Base-by-base conservation (phyloP, 805 yeast species). In the Yarrowia sp. region DNA sequence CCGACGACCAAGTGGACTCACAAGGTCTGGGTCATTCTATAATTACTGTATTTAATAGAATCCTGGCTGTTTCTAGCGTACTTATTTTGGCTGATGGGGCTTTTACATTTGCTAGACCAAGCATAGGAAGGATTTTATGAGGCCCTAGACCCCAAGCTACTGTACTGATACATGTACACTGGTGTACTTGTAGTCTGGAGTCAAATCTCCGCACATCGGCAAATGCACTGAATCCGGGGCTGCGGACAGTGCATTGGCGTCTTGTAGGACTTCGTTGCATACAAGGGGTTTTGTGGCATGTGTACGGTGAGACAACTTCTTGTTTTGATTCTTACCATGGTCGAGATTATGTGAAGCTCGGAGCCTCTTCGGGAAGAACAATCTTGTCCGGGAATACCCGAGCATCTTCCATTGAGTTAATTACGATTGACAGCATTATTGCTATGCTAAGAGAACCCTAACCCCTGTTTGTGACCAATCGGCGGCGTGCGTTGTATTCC, bases 151-250 rank as follows among this genome's bases (percentile, higher is more conserved):
- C 28, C 3, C 28, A 22, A 22, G 28, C 28, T 22, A 22, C 28
- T 14, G 4, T 42, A 42, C 13, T 14, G 10, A 17, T 13, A 3
- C 35, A 43, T 4, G 28, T 43, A 31, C 9, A 14, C 7, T 18
- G n/a, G n/a, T n/a, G 10, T 33, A 18, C 15, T n/a, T n/a, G 10
- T 48, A 17, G 41, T 11, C 41, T 35, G 22, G 55, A 48, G 53
- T 13, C 55, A 48, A 48, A 48, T 48, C 55, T 35, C 55, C 55
- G 8, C 55, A 48, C 32, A 17, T 48, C 31, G 32, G 41, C 41
- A 35, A 17, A 4, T 35, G 55, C 39, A 32, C 35, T 14, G 32
- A 17, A 32, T 33, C 55, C 28, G 55, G 53, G 53, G 38, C 36
- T 48, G 55, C n/a, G 41, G 53, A 9, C 36, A 48, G 31, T 48